These are phyloP conservation scores for Phytophthora sojae DNA, from an alignment of 352 stramenopile genomes.

Conservation along the genomic window DNA sequence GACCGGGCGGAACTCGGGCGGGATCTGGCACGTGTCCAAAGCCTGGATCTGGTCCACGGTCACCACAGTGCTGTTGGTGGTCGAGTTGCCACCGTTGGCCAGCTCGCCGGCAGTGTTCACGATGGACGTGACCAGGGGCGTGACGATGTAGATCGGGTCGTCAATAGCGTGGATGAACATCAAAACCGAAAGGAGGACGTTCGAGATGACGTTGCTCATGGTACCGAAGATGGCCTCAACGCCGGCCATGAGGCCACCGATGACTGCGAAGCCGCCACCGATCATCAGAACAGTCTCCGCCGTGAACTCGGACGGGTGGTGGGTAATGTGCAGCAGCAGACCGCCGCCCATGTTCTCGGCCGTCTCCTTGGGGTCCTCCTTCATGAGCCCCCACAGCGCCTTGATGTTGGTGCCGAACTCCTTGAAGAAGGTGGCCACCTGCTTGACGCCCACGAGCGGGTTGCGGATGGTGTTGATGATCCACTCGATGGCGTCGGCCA, in stretches of 20 bases:
- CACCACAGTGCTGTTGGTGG: neutral
- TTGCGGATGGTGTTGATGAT: conserved; percentile 25
- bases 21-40: conserved; percentile 22
- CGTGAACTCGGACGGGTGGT: conserved; percentile 36
- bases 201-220: conserved; percentile 28
- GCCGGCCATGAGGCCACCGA: conserved; percentile 27
- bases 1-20: conserved; percentile 19
- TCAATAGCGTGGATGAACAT: conserved; percentile 42
- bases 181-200: conserved; percentile 24
- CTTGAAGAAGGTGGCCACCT: conserved; percentile 18
- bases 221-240: conserved; percentile 23
- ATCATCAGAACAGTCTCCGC: conserved; percentile 30
- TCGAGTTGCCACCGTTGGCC: neutral
- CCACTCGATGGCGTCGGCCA: conserved; percentile 23
- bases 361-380: conserved; percentile 34
- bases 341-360: no score
- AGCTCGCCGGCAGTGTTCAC: conserved; percentile 19
- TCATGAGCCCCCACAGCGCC: conserved; percentile 24
- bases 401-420: conserved; percentile 29
- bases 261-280: conserved; percentile 22
- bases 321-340: conserved; percentile 30
- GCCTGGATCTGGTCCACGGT: conserved; percentile 17
- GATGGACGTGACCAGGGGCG: conserved; percentile 29
- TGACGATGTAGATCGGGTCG: conserved; percentile 44
- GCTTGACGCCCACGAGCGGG: conserved; percentile 15